Percentiles rank a stretch among this genome's conserved stretches.
These are phyloP conservation scores for Macaranga tanarius DNA, from an alignment of 441 rosid genomes.

Conservation along the genomic window DNA sequence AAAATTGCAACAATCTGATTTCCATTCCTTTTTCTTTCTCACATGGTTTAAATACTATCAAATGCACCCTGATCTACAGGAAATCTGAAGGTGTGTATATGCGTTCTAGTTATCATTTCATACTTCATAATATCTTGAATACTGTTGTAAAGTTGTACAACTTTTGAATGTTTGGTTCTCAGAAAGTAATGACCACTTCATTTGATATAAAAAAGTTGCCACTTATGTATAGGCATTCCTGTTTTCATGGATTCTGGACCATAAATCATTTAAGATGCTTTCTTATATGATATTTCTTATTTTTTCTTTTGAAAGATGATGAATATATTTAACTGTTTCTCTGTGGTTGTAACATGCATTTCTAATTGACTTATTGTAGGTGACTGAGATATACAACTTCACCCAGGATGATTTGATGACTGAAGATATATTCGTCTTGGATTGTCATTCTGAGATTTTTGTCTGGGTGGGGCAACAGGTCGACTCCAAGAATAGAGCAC, in stretches of 20 bases:
- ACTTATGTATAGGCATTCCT: constrained; percentile 41
- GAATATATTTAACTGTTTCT: background rate
- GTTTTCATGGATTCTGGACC: constrained; percentile 2
- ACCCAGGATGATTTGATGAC: constrained; percentile 94
- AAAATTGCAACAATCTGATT: constrained; percentile 10
- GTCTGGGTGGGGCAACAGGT: constrained; percentile 96
- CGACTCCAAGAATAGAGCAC: constrained; percentile 62
- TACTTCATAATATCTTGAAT: background rate
- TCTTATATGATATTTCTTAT: background rate
- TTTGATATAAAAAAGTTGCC: too few relatives aligned
- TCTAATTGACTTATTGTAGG: constrained; percentile 40
- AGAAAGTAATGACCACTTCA: background rate
- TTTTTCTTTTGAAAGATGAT: background rate
- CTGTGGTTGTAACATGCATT: constrained; percentile 35
- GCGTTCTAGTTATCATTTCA: constrained; percentile 12
- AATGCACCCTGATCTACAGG: constrained; percentile 48
- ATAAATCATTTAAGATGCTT: background rate
- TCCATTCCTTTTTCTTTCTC: constrained; percentile 21
- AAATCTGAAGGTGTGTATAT: constrained; percentile 62
- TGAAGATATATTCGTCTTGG: constrained; percentile 88
- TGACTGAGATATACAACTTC: constrained; percentile 76
- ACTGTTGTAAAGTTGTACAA: constrained; percentile 14
- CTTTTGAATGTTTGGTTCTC: background rate
- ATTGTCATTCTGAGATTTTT: constrained; percentile 79
- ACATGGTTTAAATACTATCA: constrained; percentile 28